Percentiles rank a stretch among this genome's conserved stretches.
Conservation (phyloP, 2,329 filamentous ascomycete species). For the Dissoconium aciculare region DNA sequence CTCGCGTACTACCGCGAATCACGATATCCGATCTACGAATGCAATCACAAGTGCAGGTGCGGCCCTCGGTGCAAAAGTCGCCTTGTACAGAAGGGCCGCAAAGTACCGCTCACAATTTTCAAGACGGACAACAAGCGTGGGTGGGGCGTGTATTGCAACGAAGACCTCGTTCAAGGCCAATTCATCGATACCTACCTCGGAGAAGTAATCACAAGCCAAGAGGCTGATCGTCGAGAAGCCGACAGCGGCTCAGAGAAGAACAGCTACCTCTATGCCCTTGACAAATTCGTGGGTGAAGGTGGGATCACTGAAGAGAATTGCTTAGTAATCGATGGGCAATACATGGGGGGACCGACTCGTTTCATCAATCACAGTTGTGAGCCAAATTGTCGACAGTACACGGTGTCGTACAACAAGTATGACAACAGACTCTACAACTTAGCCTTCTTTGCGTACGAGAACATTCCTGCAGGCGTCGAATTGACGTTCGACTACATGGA, state of each 20-base stretch:
- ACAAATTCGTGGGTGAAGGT: conserved; percentile 50
- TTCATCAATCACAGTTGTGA: conserved; percentile 77
- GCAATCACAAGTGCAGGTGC: conserved; percentile 57
- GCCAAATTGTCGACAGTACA: conserved; percentile 66
- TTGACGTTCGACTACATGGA: conserved; percentile 70
- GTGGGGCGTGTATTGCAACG: conserved; percentile 57
- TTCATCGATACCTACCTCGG: conserved; percentile 72
- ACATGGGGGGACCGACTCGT: conserved; percentile 60
- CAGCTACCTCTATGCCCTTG: conserved; percentile 64
- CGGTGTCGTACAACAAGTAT: conserved; percentile 60
- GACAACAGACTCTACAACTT: conserved; percentile 62
- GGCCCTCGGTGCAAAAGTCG: conserved; percentile 52
- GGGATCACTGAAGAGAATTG: conserved; percentile 29
- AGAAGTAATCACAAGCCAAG: conserved; percentile 34
- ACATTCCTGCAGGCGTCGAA: conserved; percentile 52
- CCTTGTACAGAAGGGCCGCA: conserved; percentile 59
- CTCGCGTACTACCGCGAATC: conserved; percentile 29
- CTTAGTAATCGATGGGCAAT: conserved; percentile 49
- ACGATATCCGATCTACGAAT: conserved; percentile 56
- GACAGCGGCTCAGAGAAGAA: conserved; percentile 50
- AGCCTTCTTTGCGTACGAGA: conserved; percentile 55
- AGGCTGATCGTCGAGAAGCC: conserved; percentile 50
- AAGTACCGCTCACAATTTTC: conserved; percentile 61
- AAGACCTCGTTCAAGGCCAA: conserved; percentile 53
- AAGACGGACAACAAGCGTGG: conserved; percentile 55